phyloP scores from a whole-genome alignment of 148 eudicot species.

The Suaeda aralocaspica region DNA sequence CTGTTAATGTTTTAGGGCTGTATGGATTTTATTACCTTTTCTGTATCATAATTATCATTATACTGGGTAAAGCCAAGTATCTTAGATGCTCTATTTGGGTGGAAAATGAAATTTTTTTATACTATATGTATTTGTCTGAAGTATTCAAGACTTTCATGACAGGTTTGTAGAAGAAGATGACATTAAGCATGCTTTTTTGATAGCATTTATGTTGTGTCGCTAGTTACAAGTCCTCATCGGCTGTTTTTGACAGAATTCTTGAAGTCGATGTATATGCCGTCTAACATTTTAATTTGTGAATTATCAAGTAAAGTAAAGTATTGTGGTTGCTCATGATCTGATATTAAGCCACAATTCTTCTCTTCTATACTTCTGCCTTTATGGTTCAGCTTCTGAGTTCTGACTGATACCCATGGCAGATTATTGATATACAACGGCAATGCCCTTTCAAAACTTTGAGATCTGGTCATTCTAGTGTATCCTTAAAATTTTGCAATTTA shows the following conservation, averaged over 20 bases:
- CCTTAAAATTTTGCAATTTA: conserved; percentile 43
- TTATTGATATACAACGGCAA: conserved; percentile 65
- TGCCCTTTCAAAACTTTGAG: conserved; percentile 85
- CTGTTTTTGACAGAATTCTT: neutral
- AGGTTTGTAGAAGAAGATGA: neutral
- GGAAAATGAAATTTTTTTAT: neutral
- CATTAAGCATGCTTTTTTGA: neutral
- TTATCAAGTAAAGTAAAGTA: no score
- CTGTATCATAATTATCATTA: neutral
- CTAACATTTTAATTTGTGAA: neutral
- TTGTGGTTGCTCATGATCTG: neutral
- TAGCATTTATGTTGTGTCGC: neutral
- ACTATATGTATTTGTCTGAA: neutral
- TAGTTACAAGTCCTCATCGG: neutral
- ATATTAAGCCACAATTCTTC: neutral
- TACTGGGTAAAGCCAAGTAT: neutral
- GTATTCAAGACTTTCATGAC: neutral
- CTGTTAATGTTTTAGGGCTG: neutral
- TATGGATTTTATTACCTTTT: neutral
- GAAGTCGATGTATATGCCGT: neutral
- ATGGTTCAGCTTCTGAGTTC: conserved; percentile 22
- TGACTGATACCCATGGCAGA: conserved; percentile 50
- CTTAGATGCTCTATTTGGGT: neutral
- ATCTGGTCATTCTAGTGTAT: conserved; percentile 90
- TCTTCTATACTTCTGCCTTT: neutral